Evolutionary conservation across 768 basidiomycete genomes (phyloP), one percentile per base, ranked within the genome.

Genomic region (Naematelia aurantialba): DNA sequence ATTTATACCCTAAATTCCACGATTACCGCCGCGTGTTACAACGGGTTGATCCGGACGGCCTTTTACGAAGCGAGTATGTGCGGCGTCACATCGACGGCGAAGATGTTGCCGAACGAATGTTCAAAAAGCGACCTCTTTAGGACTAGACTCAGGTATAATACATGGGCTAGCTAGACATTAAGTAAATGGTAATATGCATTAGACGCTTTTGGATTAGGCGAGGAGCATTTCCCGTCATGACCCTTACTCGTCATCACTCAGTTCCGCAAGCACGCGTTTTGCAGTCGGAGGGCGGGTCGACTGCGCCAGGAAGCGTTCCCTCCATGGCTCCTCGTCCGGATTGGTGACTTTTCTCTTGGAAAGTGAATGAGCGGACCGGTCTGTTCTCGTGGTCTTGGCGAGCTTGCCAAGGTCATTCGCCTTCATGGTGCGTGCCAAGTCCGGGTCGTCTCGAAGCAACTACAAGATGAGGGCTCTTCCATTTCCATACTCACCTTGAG

Each of bases 51-150:
- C 81, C 80, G 11, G 58, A 67, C 1, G 73, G 88, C 45, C 78
- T 87, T 55, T 88, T 94, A 81, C 84, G 87, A 54, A 96, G 93
- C 71, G 87, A 88, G 77, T 96, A 97, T 73, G 84, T 93, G 52
- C 82, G 87, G 64, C 83, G 94, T 62, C 94, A 97, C 79, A 80
- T 97, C 31, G 83, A 89, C 67, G 89, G 89, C 52, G 80, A 80
- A 60, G 52, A 60, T 29, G 80, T 78, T 61, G 79, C 77, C 26
- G 78, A 75, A 34, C 74, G 82, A 49, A 78, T 83, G 54, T 85
- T 83, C 78, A 83, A 84, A 55, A 48, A 51, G 48, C 48, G 48
- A 46, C 24, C 10, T 30, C 27, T 31, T 14, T 53, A 53, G 14
- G 29, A 17, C 27, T n/a, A 25, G 48, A 14, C 24, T 30, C 5